A percentile compares a stretch with the other conserved stretches of the same genome.
Evolutionary conservation across 768 basidiomycete species (phyloP).

Genomic region (Trametes villosa): DNA sequence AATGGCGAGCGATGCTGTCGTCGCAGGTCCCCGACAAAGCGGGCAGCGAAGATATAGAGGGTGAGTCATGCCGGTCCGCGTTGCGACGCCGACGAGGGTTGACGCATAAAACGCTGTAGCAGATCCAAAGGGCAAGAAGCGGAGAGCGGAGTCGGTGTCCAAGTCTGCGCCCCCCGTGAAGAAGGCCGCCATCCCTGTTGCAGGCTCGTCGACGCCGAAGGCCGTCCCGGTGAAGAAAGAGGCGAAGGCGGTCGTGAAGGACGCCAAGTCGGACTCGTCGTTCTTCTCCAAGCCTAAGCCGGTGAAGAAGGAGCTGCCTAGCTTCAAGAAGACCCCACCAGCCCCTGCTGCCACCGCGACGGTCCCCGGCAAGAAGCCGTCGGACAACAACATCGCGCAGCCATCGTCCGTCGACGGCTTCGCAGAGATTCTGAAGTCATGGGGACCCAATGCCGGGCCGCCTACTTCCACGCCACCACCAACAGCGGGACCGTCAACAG

Average conservation of each 20-base stretch:
- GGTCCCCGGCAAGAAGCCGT: constrained; percentile 52
- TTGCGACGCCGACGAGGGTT: constrained; percentile 28
- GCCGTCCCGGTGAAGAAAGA: constrained; percentile 63
- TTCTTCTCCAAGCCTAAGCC: constrained; percentile 89
- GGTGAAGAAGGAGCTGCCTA: constrained; percentile 76
- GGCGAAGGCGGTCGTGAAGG: constrained; percentile 52
- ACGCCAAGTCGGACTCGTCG: constrained; percentile 83
- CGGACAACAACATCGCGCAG: constrained; percentile 66
- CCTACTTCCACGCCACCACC: neutral
- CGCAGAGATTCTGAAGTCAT: constrained; percentile 78
- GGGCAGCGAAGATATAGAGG: constrained; percentile 51
- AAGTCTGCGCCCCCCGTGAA: constrained; percentile 61
- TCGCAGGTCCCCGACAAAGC: constrained; percentile 43
- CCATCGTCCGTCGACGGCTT: constrained; percentile 82
- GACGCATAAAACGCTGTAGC: constrained; percentile 30
- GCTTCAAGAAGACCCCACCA: constrained; percentile 77
- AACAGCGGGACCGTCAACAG: neutral
- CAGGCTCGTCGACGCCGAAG: constrained; percentile 40
- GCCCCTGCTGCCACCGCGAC: constrained; percentile 9
- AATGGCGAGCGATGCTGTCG: constrained; percentile 74
- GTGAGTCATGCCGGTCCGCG: constrained; percentile 67
- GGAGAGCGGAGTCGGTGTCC: constrained; percentile 59
- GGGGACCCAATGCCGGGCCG: constrained; percentile 57
- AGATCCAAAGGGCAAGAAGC: constrained; percentile 73
- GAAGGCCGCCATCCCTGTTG: constrained; percentile 60